A percentile compares a stretch with the other conserved stretches of the same genome.
phyloP scores from a whole-genome alignment of 2,329 filamentous ascomycete species.

The Rutstroemia sp. region DNA sequence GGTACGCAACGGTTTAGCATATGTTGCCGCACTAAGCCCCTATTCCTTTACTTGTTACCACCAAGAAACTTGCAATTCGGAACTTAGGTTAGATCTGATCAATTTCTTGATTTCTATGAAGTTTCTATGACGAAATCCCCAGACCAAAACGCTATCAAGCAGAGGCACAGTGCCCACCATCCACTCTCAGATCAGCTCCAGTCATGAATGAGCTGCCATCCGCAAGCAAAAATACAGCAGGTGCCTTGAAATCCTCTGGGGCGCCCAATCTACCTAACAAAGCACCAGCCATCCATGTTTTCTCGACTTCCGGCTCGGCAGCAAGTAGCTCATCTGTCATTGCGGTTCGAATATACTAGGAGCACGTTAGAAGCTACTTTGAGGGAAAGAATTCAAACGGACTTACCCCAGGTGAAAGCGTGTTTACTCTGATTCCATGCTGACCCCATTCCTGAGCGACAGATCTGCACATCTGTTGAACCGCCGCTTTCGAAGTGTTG shows the following conservation, averaged over 20 bases:
- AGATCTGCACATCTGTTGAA: conserved; percentile 51
- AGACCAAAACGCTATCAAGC: not conserved
- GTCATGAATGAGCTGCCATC: conserved; percentile 38
- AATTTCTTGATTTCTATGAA: too few species aligned
- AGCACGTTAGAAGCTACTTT: not conserved
- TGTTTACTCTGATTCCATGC: conserved; percentile 57
- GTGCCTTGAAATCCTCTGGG: conserved; percentile 61
- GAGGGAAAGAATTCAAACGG: not conserved
- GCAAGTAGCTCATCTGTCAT: conserved; percentile 41
- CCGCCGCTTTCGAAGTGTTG: conserved; percentile 54
- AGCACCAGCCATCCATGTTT: conserved; percentile 71
- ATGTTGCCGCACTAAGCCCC: too few species aligned
- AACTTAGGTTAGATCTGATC: too few species aligned
- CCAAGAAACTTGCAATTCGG: too few species aligned
- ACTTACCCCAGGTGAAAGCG: conserved; percentile 47
- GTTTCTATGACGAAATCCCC: too few species aligned
- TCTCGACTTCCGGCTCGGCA: conserved; percentile 29
- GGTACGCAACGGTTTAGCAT: too few species aligned
- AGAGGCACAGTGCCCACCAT: conserved; percentile 39
- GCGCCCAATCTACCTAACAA: conserved; percentile 65
- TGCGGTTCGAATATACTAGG: conserved; percentile 38
- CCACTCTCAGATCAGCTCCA: conserved; percentile 37
- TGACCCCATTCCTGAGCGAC: conserved; percentile 56
- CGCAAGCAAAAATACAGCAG: conserved; percentile 53
- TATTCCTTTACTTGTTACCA: too few species aligned